Percentiles rank a stretch among this genome's conserved stretches.
Conservation (phyloP, 148 eudicot species). For the Fagopyrum esculentum region DNA sequence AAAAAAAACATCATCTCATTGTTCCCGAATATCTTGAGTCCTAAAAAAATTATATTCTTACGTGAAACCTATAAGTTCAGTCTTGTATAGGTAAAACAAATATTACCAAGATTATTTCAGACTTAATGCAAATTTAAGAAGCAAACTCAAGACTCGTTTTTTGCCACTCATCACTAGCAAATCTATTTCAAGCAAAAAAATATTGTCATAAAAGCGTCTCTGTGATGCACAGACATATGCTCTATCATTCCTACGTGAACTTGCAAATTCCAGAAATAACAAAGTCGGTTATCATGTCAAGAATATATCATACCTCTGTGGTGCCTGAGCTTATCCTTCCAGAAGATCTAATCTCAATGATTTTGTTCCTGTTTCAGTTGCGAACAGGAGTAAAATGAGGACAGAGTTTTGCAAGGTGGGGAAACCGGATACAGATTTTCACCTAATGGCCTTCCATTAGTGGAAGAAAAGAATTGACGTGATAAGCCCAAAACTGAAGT, state of each 20-base stretch:
- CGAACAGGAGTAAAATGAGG: neutral
- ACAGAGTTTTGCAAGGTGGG: neutral
- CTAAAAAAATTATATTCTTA: too few relatives aligned
- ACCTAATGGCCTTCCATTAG: too few relatives aligned
- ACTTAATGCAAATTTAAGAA: neutral
- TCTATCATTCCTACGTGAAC: neutral
- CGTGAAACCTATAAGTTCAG: neutral
- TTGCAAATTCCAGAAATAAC: neutral
- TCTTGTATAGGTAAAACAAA: neutral
- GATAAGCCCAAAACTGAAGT: too few relatives aligned
- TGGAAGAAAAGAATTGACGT: too few relatives aligned
- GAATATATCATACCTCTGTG: slow-evolving; percentile 43
- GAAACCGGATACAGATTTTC: neutral
- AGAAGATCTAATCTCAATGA: slow-evolving; percentile 44
- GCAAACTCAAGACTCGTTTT: neutral
- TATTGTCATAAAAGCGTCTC: neutral
- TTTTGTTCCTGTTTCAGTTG: slow-evolving; percentile 42
- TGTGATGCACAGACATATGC: neutral
- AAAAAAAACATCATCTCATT: too few relatives aligned
- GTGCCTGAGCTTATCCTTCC: slow-evolving; percentile 59
- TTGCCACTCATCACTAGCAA: neutral
- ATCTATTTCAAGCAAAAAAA: neutral
- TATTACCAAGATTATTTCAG: neutral
- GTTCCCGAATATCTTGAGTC: too few relatives aligned
- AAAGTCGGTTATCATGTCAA: neutral